Evolutionary conservation across 129 eudicot species (phyloP).

Genomic region (Helichrysum umbraculigerum): DNA sequence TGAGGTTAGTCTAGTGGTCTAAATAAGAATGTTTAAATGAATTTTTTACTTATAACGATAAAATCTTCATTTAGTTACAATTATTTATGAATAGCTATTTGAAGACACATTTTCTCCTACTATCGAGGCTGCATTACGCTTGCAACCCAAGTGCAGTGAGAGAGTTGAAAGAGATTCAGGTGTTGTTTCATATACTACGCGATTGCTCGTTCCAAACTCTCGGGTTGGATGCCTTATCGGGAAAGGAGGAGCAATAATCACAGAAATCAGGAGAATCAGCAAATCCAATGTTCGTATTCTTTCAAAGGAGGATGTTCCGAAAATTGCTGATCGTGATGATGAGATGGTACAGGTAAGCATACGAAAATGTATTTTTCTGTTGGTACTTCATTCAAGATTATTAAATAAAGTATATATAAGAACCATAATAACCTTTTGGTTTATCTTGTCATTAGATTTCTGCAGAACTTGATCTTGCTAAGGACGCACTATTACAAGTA

Average conservation of each 20-base stretch:
- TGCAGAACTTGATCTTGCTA: constrained; percentile 80
- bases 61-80: neutral
- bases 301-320: constrained; percentile 84
- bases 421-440: constrained; percentile 3
- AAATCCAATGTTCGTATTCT: constrained; percentile 90
- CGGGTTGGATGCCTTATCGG: constrained; percentile 95
- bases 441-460: constrained; percentile 52
- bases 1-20: constrained; percentile 54
- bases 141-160: constrained; percentile 97
- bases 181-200: constrained; percentile 72
- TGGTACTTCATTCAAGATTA: neutral
- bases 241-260: constrained; percentile 88
- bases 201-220: constrained; percentile 84
- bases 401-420: neutral
- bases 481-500: constrained; percentile 87
- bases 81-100: constrained; percentile 48
- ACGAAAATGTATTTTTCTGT: neutral
- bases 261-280: constrained; percentile 83
- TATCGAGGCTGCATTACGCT: constrained; percentile 86
- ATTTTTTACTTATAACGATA: neutral
- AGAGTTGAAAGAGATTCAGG: constrained; percentile 95
- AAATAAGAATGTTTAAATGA: neutral
- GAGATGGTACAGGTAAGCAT: constrained; percentile 94
- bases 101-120: constrained; percentile 84
- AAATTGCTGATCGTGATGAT: constrained; percentile 88